phyloP scores from a whole-genome alignment of 2,329 filamentous ascomycete genomes.

The Hortaea werneckii region DNA sequence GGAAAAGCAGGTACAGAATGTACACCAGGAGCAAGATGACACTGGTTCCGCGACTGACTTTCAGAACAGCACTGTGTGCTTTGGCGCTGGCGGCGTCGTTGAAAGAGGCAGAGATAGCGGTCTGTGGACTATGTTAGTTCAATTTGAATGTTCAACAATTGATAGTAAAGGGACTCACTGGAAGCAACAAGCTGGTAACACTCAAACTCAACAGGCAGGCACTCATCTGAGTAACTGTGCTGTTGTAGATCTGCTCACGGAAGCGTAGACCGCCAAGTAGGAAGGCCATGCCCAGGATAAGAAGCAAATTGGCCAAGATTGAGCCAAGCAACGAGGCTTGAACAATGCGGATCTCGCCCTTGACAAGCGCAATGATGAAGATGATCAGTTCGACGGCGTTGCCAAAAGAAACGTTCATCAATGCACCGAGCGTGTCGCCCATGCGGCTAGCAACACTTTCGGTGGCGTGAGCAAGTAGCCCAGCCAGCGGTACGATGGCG shows the following conservation, averaged over 20 bases:
- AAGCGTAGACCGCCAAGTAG: constrained; percentile 75
- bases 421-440: constrained; percentile 39
- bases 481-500: constrained; percentile 42
- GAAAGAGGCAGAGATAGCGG: constrained; percentile 87
- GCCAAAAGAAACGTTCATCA: constrained; percentile 44
- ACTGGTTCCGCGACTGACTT: constrained; percentile 82
- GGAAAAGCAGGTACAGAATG: constrained; percentile 73
- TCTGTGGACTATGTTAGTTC: constrained; percentile 36
- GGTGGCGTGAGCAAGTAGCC: constrained; percentile 39
- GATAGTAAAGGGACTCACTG: constrained; percentile 40
- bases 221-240: constrained; percentile 91
- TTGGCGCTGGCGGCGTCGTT: constrained; percentile 21
- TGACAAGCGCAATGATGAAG: constrained; percentile 64
- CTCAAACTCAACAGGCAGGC: constrained; percentile 83
- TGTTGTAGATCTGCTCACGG: constrained; percentile 91
- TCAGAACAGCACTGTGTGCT: constrained; percentile 35
- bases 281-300: constrained; percentile 89
- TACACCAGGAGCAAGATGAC: constrained; percentile 78
- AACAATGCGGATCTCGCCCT: constrained; percentile 81
- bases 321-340: constrained; percentile 84
- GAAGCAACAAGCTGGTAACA: constrained; percentile 78
- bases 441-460: constrained; percentile 39
- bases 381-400: constrained; percentile 45
- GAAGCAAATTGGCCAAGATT: constrained; percentile 75
- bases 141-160: constrained; percentile 3